Evolutionary conservation across 768 basidiomycete genomes (phyloP), one percentile per base, ranked within the genome.

Genomic region (Leccinum fibrillosum): DNA sequence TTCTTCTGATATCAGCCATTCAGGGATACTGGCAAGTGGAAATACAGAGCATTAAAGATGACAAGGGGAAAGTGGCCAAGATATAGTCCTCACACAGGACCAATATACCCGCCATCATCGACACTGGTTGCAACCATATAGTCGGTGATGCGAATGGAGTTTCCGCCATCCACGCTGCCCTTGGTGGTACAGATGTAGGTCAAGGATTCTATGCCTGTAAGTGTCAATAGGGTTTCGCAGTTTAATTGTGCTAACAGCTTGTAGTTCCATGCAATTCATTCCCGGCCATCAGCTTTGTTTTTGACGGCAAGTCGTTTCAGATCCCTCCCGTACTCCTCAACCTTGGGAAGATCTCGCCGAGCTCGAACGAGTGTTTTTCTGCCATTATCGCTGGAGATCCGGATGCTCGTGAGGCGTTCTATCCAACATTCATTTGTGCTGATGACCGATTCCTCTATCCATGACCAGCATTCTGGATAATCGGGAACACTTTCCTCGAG

Each of bases 401-500:
- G 2, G 51, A 44, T 17, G 0, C 12, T 5, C 17, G 65, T 66
- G 30, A 54, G 59, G 39, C 4, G 6, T 30, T 45, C 8, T 37
- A 17, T 17, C 35, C 35, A 7, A 3, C 21, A 9, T n/a, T 49
- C 3, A 4, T 28, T 25, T 8, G 2, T 58, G 45, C 23, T 55
- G n/a, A 48, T 15, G 8, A 5, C 7, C 9, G 4, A 32, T 44
- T 53, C 26, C 50, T 57, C 68, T 17, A 17, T 11, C 47, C 7
- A 7, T 49, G 17, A 42, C 32, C 26, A 68, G 61, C 55, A 2
- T 54, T 56, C 30, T 68, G 66, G 64, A 34, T 61, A 0, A 2
- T 68, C 23, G 67, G 62, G 5, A 60, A 62, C 30, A 65, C 74
- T 12, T 78, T 81, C 73, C 63, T 80, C 50, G 72, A 66, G 56